Percentiles rank a stretch among this genome's conserved stretches.
These are phyloP conservation scores for Hebeloma cylindrosporum DNA, from an alignment of 768 basidiomycete genomes.

Conservation along the genomic window DNA sequence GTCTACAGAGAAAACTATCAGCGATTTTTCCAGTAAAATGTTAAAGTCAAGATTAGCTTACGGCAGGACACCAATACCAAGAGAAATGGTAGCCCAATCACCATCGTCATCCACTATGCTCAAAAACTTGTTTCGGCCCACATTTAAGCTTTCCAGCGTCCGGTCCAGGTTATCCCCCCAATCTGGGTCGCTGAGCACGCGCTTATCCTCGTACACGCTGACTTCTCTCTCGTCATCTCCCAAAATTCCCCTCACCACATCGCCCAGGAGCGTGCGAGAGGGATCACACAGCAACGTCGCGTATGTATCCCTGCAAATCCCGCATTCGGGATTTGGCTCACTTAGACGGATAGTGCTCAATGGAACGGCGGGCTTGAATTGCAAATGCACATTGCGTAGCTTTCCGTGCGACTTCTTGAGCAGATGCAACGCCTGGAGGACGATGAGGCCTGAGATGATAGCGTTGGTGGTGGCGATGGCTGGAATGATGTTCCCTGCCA, in stretches of 20 bases:
- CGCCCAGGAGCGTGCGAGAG: constrained; percentile 62
- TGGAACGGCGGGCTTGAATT: constrained; percentile 77
- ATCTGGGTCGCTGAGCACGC: constrained; percentile 89
- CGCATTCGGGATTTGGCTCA: constrained; percentile 74
- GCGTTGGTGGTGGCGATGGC: constrained; percentile 99
- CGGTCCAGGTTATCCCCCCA: constrained; percentile 86
- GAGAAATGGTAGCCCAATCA: constrained; percentile 65
- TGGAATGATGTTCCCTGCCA: constrained; percentile 99
- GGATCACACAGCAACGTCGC: constrained; percentile 73
- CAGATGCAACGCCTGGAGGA: constrained; percentile 87
- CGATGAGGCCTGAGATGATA: constrained; percentile 92
- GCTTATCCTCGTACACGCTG: constrained; percentile 83
- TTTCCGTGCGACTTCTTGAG: constrained; percentile 61
- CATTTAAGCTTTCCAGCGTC: constrained; percentile 78
- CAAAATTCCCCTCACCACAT: constrained; percentile 69
- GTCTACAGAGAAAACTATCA: constrained; percentile 34
- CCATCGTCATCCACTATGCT: constrained; percentile 89
- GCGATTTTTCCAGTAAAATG: constrained; percentile 1
- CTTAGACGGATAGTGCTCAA: constrained; percentile 68
- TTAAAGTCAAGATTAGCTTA: constrained; percentile 42
- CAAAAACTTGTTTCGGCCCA: constrained; percentile 83
- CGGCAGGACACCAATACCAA: constrained; percentile 72
- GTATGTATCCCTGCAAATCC: constrained; percentile 87
- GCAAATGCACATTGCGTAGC: constrained; percentile 75
- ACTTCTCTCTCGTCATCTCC: constrained; percentile 62